A percentile compares a stretch with the other conserved stretches of the same genome.
Evolutionary conservation across 2,329 filamentous ascomycete species (phyloP).

Genomic region (Sclerotiophoma versabilis): DNA sequence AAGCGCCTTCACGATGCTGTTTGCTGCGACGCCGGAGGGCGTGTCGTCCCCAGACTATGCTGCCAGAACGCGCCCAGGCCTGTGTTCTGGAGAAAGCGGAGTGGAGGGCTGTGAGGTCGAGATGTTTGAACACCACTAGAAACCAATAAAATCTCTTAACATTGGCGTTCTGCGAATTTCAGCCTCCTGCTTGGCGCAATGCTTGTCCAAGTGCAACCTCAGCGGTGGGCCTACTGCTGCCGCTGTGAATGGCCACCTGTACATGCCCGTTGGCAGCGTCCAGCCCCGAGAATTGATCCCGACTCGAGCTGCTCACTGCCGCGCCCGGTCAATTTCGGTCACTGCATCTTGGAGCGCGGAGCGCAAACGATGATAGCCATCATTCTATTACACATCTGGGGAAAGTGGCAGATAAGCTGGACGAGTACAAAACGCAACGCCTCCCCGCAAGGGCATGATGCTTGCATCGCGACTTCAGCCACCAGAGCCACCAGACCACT

Average conservation of each 20-base stretch:
- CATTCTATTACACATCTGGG: constrained; percentile 26
- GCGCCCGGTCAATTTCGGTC: constrained; percentile 19
- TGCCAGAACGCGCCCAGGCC: constrained; percentile 7
- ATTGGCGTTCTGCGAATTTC: constrained; percentile 3
- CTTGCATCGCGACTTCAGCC: not conserved
- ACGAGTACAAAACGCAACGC: constrained; percentile 10
- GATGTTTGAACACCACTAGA: not conserved
- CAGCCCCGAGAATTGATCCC: constrained; percentile 12
- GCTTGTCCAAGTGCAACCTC: constrained; percentile 12
- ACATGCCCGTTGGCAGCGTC: constrained; percentile 10
- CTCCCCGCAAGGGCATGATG: not conserved
- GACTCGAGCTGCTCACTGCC: constrained; percentile 13
- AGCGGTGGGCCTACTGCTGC: constrained; percentile 8
- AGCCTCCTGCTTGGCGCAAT: constrained; percentile 15
- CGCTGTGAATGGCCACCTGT: constrained; percentile 12
- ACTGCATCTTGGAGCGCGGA: constrained; percentile 12
- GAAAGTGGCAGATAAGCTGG: constrained; percentile 17
- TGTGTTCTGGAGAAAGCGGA: constrained; percentile 13
- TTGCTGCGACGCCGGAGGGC: constrained; percentile 10
- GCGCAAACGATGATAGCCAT: constrained; percentile 17
- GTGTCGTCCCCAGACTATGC: constrained; percentile 12
- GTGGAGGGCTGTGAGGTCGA: not conserved
- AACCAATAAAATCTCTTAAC: constrained; percentile 1
- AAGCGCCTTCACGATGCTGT: constrained; percentile 11
- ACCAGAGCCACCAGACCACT: not conserved